Evolutionary conservation across 441 rosid species (phyloP), one percentile per base, ranked within the genome.

Genomic region (Populus hybrid): DNA sequence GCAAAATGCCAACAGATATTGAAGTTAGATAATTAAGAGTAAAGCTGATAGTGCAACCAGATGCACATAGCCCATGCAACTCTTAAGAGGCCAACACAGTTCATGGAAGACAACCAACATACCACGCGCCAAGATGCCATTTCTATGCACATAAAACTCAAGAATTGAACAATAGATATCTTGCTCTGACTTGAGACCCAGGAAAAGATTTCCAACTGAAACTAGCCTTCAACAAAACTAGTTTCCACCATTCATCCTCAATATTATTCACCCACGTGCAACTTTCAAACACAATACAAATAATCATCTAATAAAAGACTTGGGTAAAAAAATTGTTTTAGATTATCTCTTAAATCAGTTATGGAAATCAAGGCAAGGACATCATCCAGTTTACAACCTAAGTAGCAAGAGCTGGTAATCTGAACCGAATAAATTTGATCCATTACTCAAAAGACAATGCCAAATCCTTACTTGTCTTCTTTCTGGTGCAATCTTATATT

Each of bases 1-100:
- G 95, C 89, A 90, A 81, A 76, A 46, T 74, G 81, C 72, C 76
- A 82, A 76, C 50, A 64, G 81, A 77, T 74, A 77, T 81, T 54
- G 50, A 26, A 66, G 69, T 71, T 35, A 81, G 82, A 75, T n/a
- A 6, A 76, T 63, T 30, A 68, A 83, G 73, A 83, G 79, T 30
- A 30, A 79, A 54, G 38, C 24, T 75, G 67, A 66, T 28, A 65
- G 69, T 32, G 57, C 71, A 75, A 64, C 42, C 68, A 36, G 11
- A 71, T n/a, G 26, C 35, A 68, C 46, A 50, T 65, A 11, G 61
- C 24, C 59, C 34, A 42, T 50, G 76, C 61, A 71, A 66, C 69
- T 54, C 72, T 24, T 46, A 65, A 75, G 64, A 71, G 9, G 46
- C 28, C 1, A 21, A 38, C 61, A n/a, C 26, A 54, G 32, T 66